Evolutionary conservation across 805 yeast genomes (phyloP), one percentile per base, ranked within the genome.

Genomic region (Zygotorulaspora sp.): DNA sequence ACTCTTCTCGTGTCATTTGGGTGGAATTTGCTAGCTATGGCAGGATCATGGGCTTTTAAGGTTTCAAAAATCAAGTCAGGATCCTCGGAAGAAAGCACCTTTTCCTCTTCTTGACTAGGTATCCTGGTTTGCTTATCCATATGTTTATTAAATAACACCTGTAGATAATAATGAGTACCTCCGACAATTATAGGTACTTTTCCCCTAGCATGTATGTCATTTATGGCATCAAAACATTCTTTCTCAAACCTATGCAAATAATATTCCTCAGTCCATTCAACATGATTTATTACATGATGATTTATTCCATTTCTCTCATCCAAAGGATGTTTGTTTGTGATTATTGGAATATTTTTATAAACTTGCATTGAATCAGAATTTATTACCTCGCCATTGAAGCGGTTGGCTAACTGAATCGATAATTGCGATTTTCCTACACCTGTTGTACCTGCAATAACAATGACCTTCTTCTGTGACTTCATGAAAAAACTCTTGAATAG

Each of bases 291-390:
- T 1, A 92, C 79, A 66, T 89, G 96, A 55, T 92, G 98, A 0
- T 77, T 72, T 0, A 92, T 55, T 0, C 87, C 90, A 5, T 71
- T 67, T 24, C 96, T 67, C 48, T 90, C 96, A 0, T 65, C 67
- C 1, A 82, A 43, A 0, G 98, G 97, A 52, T 92, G 97, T 53
- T 92, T 92, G 54, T 92, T 92, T 11, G 98, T 85, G 43, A 92
- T 86, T 8, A 77, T 75, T 10, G 83, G 86, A 1, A 78, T 63
- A 0, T 76, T 80, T 26, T 68, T 63, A 61, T 92, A 92, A 70
- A 92, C 83, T 62, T 92, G 98, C 97, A 92, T 89, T 1, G 97
- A 87, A 58, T 92, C 98, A 0, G 95, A 96, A 61, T 92, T 92
- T 46, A 92, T 83, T 46, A 92, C 71, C 56, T 92, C 97, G 14